Percentiles rank a stretch among this genome's conserved stretches.
phyloP scores from a whole-genome alignment of 2,329 filamentous ascomycete species.

The Colletotrichum cordylinicola region DNA sequence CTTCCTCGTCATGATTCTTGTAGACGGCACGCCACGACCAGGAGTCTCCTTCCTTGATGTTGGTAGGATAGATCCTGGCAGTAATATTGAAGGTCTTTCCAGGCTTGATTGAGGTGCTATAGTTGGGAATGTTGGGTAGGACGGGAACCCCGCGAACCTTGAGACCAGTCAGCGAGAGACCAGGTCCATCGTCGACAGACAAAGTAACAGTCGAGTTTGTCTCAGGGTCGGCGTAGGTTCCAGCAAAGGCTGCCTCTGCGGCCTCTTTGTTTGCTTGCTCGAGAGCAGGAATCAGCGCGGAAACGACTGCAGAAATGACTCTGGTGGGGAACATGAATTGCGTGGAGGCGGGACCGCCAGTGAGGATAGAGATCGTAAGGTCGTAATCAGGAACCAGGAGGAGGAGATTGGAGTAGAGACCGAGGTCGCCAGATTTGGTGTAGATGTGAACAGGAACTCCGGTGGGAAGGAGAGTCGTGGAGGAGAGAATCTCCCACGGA shows the following conservation, averaged over 20 bases:
- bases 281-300: slow-evolving; percentile 43
- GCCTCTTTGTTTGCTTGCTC: slow-evolving; percentile 48
- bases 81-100: slow-evolving; percentile 1
- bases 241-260: slow-evolving; percentile 35
- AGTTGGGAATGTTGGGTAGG: slow-evolving; percentile 36
- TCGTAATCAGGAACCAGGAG: slow-evolving; percentile 41
- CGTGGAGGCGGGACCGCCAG: slow-evolving; percentile 30
- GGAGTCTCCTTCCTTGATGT: slow-evolving; percentile 5
- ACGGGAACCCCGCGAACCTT: slow-evolving; percentile 47
- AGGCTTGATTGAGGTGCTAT: slow-evolving; percentile 6
- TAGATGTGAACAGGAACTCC: slow-evolving; percentile 36
- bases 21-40: slow-evolving; percentile 39
- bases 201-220: slow-evolving; percentile 48
- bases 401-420: slow-evolving; percentile 35
- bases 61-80: slow-evolving; percentile 11
- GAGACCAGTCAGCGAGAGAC: slow-evolving; percentile 43
- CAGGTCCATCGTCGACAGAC: slow-evolving; percentile 42
- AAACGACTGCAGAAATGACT: slow-evolving; percentile 33
- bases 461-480: slow-evolving; percentile 32
- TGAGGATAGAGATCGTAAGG: slow-evolving; percentile 42
- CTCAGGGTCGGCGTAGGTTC: slow-evolving; percentile 40
- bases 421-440: slow-evolving; percentile 37
- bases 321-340: slow-evolving; percentile 21
- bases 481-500: slow-evolving; percentile 39
- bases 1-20: slow-evolving; percentile 24